Conservation (phyloP, 352 stramenopile species). For the Pythium sp. region DNA sequence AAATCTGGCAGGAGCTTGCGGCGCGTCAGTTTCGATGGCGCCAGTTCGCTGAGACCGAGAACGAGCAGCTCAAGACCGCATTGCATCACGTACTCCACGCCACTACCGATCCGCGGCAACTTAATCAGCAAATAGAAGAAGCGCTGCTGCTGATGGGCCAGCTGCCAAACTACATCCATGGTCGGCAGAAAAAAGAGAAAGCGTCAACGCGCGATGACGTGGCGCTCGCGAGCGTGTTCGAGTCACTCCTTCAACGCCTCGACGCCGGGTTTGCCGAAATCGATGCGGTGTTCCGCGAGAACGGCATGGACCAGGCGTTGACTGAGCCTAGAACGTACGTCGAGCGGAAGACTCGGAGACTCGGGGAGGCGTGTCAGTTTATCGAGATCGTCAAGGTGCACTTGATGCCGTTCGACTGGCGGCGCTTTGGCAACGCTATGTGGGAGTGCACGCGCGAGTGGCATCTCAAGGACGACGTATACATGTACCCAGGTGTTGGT, state of each 20-base stretch:
- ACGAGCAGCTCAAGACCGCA: constrained; percentile 6
- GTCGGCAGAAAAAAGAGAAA: background rate
- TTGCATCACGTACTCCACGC: background rate
- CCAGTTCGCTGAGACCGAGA: constrained; percentile 8
- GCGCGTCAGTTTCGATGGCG: background rate
- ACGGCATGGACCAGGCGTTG: background rate
- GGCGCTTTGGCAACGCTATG: background rate
- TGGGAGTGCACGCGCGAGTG: constrained; percentile 4
- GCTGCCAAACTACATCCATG: background rate
- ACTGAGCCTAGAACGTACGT: background rate
- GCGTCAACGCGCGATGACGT: background rate
- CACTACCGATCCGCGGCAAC: no score
- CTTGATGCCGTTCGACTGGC: background rate
- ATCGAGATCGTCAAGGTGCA: background rate
- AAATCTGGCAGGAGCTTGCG: background rate
- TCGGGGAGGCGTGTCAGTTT: background rate
- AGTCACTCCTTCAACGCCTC: background rate
- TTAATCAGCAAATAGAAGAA: no score
- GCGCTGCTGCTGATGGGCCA: no score
- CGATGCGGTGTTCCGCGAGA: background rate
- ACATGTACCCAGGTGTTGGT: constrained; percentile 5
- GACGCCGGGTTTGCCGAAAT: background rate
- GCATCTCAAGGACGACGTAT: constrained; percentile 8
- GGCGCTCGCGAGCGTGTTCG: background rate
- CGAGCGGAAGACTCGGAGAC: background rate